Evolutionary conservation across 371 early-diverging fungal species (phyloP), one percentile per base, ranked within the genome.

Genomic region (Rhizopus arrhizus): DNA sequence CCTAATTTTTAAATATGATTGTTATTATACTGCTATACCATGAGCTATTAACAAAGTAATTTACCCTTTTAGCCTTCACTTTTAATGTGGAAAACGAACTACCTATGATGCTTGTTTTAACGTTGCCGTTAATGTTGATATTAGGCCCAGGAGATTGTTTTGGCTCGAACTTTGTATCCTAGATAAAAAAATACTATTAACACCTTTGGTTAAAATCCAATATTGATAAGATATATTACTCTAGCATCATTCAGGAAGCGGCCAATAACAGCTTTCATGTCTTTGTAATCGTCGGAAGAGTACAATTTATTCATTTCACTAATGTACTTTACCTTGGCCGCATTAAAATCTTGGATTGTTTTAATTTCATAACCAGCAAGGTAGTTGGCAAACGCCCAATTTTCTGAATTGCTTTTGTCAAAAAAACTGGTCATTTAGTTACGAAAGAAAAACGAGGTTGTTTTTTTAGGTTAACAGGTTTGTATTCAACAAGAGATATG

Each of bases 61-160:
- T 28, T 49, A 58, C 59, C 11, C 52, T 12, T 32, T 16, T 59
- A 16, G 40, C 15, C n/a, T 42, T 33, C 29, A 49, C 40, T 5
- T 58, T 49, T 36, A 58, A n/a, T 0, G n/a, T 32, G 0, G 40
- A 58, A 0, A 40, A 48, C 5, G 50, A 40, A 49, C 50, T 58
- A 6, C 49, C 40, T 13, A 48, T 31, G n/a, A 49, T 58, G 31
- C 58, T 58, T 2, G 28, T 11, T 2, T 8, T 40, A 29, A 48
- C 58, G 31, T 47, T 35, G 35, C 56, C 47, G 33, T 35, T 36
- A 36, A 56, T 56, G 46, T 34, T 34, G 10, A 56, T 56, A 10
- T 56, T 35, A 10, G 47, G 12, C 16, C 35, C 8, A 11, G 8
- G 43, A 22, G 35, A 16, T 33, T 5, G 35, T 40, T 53, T 12